Base-by-base conservation (phyloP, 345 rosid genomes). In the Ceriops zippeliana region DNA sequence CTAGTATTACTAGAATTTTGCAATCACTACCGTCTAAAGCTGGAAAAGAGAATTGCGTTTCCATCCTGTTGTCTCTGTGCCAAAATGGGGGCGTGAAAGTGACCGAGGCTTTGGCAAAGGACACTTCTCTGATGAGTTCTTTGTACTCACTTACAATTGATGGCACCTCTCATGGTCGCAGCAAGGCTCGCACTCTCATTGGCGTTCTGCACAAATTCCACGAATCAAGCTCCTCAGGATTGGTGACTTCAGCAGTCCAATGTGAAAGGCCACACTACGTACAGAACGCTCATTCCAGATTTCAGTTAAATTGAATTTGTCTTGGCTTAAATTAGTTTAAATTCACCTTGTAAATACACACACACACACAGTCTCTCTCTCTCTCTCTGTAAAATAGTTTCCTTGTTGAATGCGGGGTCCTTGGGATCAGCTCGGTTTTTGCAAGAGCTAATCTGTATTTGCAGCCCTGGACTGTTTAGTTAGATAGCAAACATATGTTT, bases 1-100 rank as follows among this genome's bases (percentile, higher is more conserved):
- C 81, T 47, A 68, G 76, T 10, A 58, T 86, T 17, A 63, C 64
- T 4, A 76, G 78, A 69, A 58, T 79, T 20, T 11, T 88, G 65
- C 79, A 59, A n/a, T 76, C 86, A 15, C 5, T 76, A 22, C 65
- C 73, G 4, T 81, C 78, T 1, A 81, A 76, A 73, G 60, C 71
- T 0, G 87, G 78, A 76, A 87, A 83, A 65, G 95, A 88, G 76
- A 78, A 88, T 35, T 81, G 88, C 47, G 90, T 74, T 58, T 82
- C 86, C 46, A 71, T 86, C 52, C 64, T 92, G 76, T 64, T 83
- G 34, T 81, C 82, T 7, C 13, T 87, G 49, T 86, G 96, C 73
- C 63, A 62, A 51, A 75, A 82, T 70, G 86, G 86, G 0, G 90
- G 91, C 2, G 61, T 53, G 1, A 86, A 86, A 51, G 91, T 80